A percentile compares a stretch with the other conserved stretches of the same genome.
Evolutionary conservation across 2,329 filamentous ascomycete genomes (phyloP).

Genomic region (Allantophomopsis cytisporea): DNA sequence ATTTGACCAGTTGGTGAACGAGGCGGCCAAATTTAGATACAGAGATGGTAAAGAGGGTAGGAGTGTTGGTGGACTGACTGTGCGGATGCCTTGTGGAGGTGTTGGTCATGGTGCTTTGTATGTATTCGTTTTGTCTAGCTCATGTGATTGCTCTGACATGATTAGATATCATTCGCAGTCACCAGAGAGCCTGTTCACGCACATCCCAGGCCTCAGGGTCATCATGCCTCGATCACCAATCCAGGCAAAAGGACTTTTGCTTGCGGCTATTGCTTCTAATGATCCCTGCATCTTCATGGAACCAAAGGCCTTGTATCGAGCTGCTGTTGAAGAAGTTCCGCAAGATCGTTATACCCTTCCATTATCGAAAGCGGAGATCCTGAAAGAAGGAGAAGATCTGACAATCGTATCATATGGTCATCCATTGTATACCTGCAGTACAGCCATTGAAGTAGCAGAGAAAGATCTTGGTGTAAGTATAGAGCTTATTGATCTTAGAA

Average conservation of each 20-base stretch:
- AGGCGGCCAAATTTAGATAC: slow-evolving; percentile 60
- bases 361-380: slow-evolving; percentile 52
- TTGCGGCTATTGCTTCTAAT: slow-evolving; percentile 46
- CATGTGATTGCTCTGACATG: background rate
- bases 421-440: slow-evolving; percentile 53
- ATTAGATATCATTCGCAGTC: slow-evolving; percentile 55
- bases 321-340: slow-evolving; percentile 60
- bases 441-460: slow-evolving; percentile 53
- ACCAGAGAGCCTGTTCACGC: slow-evolving; percentile 57
- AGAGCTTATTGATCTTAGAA: slow-evolving; percentile 58
- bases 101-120: slow-evolving; percentile 60
- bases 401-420: slow-evolving; percentile 61
- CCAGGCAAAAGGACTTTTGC: slow-evolving; percentile 58
- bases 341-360: slow-evolving; percentile 53
- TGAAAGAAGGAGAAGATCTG: slow-evolving; percentile 52
- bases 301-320: slow-evolving; percentile 61
- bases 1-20: slow-evolving; percentile 68
- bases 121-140: slow-evolving; percentile 7
- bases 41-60: slow-evolving; percentile 43
- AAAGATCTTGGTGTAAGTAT: slow-evolving; percentile 51
- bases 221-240: slow-evolving; percentile 57
- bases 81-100: slow-evolving; percentile 59
- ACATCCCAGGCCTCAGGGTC: slow-evolving; percentile 56
- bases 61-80: slow-evolving; percentile 49
- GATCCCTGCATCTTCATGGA: slow-evolving; percentile 68